Evolutionary conservation across 345 rosid genomes (phyloP), one percentile per base, ranked within the genome.

Genomic region (Murraya paniculata): DNA sequence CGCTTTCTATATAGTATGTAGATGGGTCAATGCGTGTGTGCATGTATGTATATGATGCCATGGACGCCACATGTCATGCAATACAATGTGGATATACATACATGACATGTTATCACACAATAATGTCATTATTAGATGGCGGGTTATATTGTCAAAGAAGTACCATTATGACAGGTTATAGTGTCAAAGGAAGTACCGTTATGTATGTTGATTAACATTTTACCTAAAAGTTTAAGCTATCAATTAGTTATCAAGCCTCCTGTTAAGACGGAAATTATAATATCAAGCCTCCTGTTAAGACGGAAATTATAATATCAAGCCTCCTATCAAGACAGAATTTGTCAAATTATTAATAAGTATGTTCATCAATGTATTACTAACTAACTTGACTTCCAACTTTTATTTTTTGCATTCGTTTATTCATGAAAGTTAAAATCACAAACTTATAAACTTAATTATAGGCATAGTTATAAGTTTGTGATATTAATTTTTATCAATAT

Each of bases 1-100:
- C 27, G 66, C 79, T 53, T 65, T 75, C 21, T 73, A 73, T 82
- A 77, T 79, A 68, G 31, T 39, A 24, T 22, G 22, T 67, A 27
- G 68, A n/a, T 71, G 30, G 41, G 30, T 66, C 10, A 24, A 60
- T 72, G 22, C 67, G 21, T 57, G 64, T 61, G 22, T 27, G 6
- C 38, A 48, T 64, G 31, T 19, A 73, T 59, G 5, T 45, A 64
- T 64, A 30, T n/a, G 72, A 27, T 5, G 4, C 31, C 31, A n/a
- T 27, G 19, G 18, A 28, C 36, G 59, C 27, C 6, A 33, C 64
- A 65, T 79, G 72, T 36, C 74, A 35, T 57, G 28, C 60, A 21
- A 61, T 59, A 19, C 11, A 10, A 68, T 30, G 30, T 31, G 21
- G 24, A 71, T 35, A 48, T 28, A 19, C 24, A 64, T 65, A 19